Percentiles rank a stretch among this genome's conserved stretches.
These are phyloP conservation scores for Cercospora berteroae DNA, from an alignment of 2,329 filamentous ascomycete genomes.

Conservation along the genomic window DNA sequence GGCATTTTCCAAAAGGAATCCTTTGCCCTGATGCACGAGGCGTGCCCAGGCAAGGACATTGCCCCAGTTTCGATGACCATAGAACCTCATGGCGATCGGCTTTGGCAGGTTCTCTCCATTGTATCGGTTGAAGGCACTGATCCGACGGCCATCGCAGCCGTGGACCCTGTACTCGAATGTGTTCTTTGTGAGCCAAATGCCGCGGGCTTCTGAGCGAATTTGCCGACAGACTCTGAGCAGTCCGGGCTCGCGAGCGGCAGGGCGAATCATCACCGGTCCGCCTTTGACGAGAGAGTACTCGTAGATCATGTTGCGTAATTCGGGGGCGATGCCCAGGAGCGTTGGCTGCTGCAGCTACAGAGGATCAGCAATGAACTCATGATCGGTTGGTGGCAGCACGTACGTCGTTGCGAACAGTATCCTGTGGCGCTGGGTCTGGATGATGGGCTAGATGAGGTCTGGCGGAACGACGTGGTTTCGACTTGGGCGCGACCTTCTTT, in stretches of 20 bases:
- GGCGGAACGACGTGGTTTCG: not conserved
- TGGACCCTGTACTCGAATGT: not conserved
- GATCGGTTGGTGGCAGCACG: not conserved
- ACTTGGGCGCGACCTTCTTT: not conserved
- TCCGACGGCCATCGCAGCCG: not conserved
- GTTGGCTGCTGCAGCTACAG: not conserved
- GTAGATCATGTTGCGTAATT: not conserved
- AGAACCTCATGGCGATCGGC: too few species aligned
- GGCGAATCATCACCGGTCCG: not conserved
- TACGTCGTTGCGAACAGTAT: not conserved
- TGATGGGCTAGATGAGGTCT: not conserved
- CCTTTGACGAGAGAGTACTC: not conserved
- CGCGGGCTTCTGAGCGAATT: not conserved
- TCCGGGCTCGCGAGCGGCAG: not conserved
- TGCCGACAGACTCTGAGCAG: not conserved
- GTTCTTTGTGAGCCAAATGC: not conserved
- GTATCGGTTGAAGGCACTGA: not conserved
- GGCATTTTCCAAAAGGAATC: not conserved
- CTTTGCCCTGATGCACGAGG: not conserved
- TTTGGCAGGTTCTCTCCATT: too few species aligned
- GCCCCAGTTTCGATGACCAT: not conserved
- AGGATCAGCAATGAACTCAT: not conserved
- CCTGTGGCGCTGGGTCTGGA: not conserved
- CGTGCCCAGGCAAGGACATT: not conserved
- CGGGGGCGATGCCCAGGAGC: not conserved